Evolutionary conservation across 108 stramenopile genomes (phyloP).

Genomic region (Discostella stelligeroides): DNA sequence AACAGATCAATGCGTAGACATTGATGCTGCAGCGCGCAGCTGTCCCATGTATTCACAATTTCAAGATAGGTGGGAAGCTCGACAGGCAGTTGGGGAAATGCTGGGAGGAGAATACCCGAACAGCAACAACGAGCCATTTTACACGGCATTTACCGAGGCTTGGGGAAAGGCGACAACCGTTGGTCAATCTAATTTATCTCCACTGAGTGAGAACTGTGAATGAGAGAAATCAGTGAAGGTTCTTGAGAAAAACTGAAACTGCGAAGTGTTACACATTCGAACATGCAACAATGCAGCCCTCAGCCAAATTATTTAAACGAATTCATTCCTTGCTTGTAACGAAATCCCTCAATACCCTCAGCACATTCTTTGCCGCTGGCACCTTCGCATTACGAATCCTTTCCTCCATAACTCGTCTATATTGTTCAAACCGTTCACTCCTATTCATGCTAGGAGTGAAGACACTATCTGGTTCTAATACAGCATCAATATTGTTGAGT

Average conservation of each 20-base stretch:
- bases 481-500: conserved; percentile 42
- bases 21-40: conserved; percentile 4
- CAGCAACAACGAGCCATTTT: conserved; percentile 43
- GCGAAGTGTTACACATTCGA: neutral
- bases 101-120: conserved; percentile 35
- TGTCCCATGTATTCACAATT: conserved; percentile 23
- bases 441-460: conserved; percentile 32
- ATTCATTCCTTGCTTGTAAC: conserved; percentile 37
- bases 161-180: conserved; percentile 46
- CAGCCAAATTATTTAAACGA: neutral
- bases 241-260: neutral
- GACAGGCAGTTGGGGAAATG: conserved; percentile 31
- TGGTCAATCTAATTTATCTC: conserved; percentile 35
- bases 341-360: conserved; percentile 39
- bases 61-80: conserved; percentile 28
- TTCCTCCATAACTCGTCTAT: conserved; percentile 39
- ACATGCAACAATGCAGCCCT: too few relatives aligned
- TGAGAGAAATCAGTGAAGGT: neutral
- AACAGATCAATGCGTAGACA: conserved; percentile 15
- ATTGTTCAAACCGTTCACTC: conserved; percentile 33
- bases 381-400: conserved; percentile 28
- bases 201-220: conserved; percentile 33
- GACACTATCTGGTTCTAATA: conserved; percentile 40
- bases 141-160: conserved; percentile 30
- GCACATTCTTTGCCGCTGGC: conserved; percentile 32